Evolutionary conservation across 2,329 filamentous ascomycete genomes (phyloP).

Genomic region (Arthrobotrys entomopaga): DNA sequence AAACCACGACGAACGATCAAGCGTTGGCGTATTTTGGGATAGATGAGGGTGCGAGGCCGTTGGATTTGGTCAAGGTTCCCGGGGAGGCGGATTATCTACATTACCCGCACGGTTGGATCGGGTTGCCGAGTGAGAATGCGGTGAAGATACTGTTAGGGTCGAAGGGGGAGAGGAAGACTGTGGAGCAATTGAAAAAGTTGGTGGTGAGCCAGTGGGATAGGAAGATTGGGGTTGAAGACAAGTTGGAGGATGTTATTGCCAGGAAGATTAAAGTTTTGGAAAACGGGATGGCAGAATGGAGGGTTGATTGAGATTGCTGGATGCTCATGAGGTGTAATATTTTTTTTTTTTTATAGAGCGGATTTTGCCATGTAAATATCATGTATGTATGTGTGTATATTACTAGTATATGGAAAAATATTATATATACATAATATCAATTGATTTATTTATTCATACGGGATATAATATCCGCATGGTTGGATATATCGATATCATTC

Average conservation of each 20-base stretch:
- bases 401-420: too few relatives aligned
- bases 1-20: conserved; percentile 72
- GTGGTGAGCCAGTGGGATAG: conserved; percentile 46
- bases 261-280: conserved; percentile 72
- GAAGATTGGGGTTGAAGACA: conserved; percentile 58
- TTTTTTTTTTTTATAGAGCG: background rate
- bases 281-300: conserved; percentile 64
- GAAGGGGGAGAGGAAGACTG: conserved; percentile 22
- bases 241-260: conserved; percentile 67
- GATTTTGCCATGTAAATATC: background rate
- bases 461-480: too few relatives aligned
- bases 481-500: too few relatives aligned
- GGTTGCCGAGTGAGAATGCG: conserved; percentile 75
- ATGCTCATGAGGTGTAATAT: background rate
- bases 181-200: conserved; percentile 23
- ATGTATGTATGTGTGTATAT: background rate
- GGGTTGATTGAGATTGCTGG: conserved; percentile 13
- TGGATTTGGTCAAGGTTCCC: conserved; percentile 72
- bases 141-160: conserved; percentile 32
- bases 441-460: too few relatives aligned
- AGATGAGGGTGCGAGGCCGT: conserved; percentile 61
- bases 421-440: too few relatives aligned
- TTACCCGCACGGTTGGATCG: conserved; percentile 78
- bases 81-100: conserved; percentile 69
- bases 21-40: conserved; percentile 75